phyloP scores from a whole-genome alignment of 2,329 filamentous ascomycete species.

The Leptographium procerum region DNA sequence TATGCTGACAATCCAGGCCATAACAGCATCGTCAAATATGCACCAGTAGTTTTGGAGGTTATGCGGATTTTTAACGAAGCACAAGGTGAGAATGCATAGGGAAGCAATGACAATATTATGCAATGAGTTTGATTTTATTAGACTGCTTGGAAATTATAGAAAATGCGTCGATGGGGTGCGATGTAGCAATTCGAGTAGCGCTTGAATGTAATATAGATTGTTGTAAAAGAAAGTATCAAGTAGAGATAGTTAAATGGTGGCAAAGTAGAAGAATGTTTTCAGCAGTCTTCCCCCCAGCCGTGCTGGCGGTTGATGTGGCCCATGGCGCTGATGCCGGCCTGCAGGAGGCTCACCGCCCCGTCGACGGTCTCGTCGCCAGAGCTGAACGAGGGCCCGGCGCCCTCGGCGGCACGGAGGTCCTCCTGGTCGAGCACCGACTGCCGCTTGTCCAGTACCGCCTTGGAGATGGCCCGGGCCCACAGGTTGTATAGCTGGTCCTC shows the following conservation, averaged over 20 bases:
- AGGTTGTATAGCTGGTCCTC: constrained; percentile 51
- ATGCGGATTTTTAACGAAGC: constrained; percentile 48
- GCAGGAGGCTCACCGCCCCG: constrained; percentile 28
- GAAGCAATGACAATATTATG: not conserved
- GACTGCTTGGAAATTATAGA: no score
- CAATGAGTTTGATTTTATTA: no score
- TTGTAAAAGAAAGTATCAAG: no score
- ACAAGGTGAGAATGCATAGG: not conserved
- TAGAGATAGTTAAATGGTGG: not conserved
- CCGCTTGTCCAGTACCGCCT: constrained; percentile 46
- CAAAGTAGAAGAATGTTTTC: not conserved
- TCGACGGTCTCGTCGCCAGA: constrained; percentile 27
- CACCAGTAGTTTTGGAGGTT: constrained; percentile 51
- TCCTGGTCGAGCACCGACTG: constrained; percentile 44
- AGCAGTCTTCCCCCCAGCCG: constrained; percentile 35
- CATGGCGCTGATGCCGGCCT: constrained; percentile 39
- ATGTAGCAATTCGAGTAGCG: no score
- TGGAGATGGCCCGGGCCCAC: constrained; percentile 49
- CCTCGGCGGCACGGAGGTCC: constrained; percentile 36
- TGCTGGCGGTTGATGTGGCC: constrained; percentile 40
- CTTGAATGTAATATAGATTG: no score
- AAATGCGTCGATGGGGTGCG: no score
- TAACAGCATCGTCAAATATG: constrained; percentile 56
- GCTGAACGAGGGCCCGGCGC: constrained; percentile 25
- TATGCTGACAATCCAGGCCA: constrained; percentile 38